Evolutionary conservation across 2,329 filamentous ascomycete species (phyloP), one percentile per base, ranked within the genome.

Genomic region (Bipolaris gigantea): DNA sequence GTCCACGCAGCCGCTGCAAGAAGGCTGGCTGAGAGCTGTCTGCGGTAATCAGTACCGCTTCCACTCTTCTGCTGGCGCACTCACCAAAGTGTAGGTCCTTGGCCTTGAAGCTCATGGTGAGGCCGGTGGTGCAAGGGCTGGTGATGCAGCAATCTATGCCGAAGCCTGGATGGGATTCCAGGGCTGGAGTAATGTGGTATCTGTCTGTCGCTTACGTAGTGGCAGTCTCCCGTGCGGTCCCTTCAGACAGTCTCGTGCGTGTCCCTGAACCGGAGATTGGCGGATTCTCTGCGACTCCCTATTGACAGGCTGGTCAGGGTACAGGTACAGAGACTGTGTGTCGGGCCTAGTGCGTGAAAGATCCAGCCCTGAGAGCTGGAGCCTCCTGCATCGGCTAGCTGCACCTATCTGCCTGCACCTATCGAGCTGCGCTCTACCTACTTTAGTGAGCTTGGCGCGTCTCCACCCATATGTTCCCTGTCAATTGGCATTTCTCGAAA

Each of bases 41-140:
- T 81, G 80, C 6, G 16, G 21, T 7, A 4, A 15, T 69, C 16
- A 66, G 57, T 13, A 16, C 78, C 77, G 25, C 80, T 80, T 42
- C 19, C 18, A 13, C 4, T 9, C 15, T 13, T 33, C 1, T 5
- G 21, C 21, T 15, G 13, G 38, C 5, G 5, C 41, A 34, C 57
- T 25, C 48, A 76, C 83, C 80, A 79, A 90, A 92, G 53, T 81
- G 80, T 44, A 92, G 81, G 73, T 89, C 86, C 66, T 89, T 89
- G 63, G 84, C 79, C 48, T 85, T 90, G 69, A 89, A 76, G 56
- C 76, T 78, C 76, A 80, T 88, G 10, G 48, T 58, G 19, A 21
- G 3, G 32, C 23, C 19, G 27, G 42, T n/a, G 53, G 42, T 34
- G 48, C 48, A 57, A 50, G 47, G 36, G 21, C 46, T 39, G 44